Percentiles rank a stretch among this genome's conserved stretches.
phyloP scores from a whole-genome alignment of 306 rosid genomes.

The Macrotyloma uniflorum region DNA sequence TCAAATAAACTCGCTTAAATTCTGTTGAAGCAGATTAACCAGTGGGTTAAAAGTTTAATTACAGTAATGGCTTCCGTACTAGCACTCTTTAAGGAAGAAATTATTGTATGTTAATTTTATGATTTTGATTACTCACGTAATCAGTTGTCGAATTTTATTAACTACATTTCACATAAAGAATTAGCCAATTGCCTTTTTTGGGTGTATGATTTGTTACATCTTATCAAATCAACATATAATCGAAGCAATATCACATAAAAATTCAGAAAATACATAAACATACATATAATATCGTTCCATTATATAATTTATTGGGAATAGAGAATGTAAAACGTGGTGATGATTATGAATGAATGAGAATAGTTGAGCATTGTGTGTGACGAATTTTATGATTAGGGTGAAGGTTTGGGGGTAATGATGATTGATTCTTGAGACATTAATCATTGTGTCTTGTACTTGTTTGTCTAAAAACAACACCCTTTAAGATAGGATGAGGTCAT shows the following conservation, averaged over 20 bases:
- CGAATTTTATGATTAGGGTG: neutral
- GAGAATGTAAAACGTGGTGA: slow-evolving; percentile 24
- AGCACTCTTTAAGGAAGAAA: neutral
- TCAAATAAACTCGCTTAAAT: neutral
- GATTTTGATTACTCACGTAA: neutral
- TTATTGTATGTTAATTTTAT: neutral
- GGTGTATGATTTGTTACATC: neutral
- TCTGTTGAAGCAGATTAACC: neutral
- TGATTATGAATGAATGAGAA: slow-evolving; percentile 5
- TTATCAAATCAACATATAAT: neutral
- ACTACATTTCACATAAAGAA: neutral
- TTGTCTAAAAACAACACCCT: neutral
- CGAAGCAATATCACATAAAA: neutral
- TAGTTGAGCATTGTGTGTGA: neutral
- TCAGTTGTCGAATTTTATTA: neutral
- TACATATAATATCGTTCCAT: neutral
- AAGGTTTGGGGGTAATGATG: slow-evolving; percentile 37
- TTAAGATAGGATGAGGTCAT: neutral
- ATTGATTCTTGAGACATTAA: slow-evolving; percentile 21
- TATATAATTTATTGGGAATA: neutral
- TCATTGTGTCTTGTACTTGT: slow-evolving; percentile 41
- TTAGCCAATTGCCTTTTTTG: neutral
- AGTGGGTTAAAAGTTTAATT: neutral
- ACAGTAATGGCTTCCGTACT: neutral
- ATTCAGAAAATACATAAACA: neutral